A percentile compares a stretch with the other conserved stretches of the same genome.
These are phyloP conservation scores for Schoenoplectus triqueter DNA, from an alignment of 202 grass and related monocot genomes.

Conservation along the genomic window DNA sequence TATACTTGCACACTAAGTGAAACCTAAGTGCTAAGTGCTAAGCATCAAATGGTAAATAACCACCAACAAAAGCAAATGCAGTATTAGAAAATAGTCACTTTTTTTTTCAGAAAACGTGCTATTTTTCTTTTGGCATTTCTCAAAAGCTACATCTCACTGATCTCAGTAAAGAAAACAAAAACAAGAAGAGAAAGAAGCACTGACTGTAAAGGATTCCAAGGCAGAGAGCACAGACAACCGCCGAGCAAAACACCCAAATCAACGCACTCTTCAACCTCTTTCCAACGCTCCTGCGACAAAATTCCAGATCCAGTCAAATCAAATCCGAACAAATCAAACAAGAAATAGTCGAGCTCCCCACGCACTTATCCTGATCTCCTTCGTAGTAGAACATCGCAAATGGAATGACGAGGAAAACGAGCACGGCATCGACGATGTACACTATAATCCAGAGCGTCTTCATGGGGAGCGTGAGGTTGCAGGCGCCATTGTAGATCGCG, in stretches of 20 bases:
- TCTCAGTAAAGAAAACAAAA: background rate
- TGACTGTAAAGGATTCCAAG: conserved; percentile 92
- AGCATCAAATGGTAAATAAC: conserved; percentile 4
- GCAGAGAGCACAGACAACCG: conserved; percentile 73
- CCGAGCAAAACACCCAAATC: conserved; percentile 77
- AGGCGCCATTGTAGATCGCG: conserved; percentile 78
- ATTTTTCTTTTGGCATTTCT: conserved; percentile 2
- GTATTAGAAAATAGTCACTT: background rate
- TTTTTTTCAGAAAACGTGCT: background rate
- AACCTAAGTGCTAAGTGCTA: background rate
- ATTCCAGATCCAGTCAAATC: conserved; percentile 39
- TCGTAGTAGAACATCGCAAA: conserved; percentile 99
- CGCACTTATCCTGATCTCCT: conserved; percentile 97
- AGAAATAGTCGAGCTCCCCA: background rate
- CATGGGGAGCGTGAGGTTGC: conserved; percentile 89
- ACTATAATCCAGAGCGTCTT: conserved; percentile 78
- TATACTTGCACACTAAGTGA: background rate
- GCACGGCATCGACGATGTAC: conserved; percentile 82
- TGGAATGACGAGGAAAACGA: conserved; percentile 94
- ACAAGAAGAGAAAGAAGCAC: background rate
- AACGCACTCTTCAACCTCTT: conserved; percentile 85
- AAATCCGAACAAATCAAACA: background rate
- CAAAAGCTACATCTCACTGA: conserved; percentile 6
- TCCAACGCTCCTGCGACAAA: conserved; percentile 61
- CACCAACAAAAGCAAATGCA: conserved; percentile 17